Percentiles rank a stretch among this genome's conserved stretches.
phyloP scores from a whole-genome alignment of 2,329 filamentous ascomycete genomes.

The Ophiostoma triangulosporum region DNA sequence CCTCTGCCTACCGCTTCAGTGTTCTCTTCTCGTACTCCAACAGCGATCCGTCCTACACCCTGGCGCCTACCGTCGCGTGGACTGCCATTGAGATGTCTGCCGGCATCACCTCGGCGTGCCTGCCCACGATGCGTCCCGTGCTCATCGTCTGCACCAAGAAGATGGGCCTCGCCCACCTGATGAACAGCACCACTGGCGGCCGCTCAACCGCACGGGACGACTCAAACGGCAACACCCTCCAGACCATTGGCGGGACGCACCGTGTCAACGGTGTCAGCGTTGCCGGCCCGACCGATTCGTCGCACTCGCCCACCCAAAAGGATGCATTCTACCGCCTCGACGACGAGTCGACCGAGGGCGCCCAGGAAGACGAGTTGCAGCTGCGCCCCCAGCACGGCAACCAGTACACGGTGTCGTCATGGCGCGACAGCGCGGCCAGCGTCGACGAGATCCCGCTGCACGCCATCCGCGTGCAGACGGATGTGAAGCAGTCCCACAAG shows the following conservation, averaged over 20 bases:
- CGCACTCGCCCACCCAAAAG: neutral
- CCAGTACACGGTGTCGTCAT: neutral
- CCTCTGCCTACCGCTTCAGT: neutral
- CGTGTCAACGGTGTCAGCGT: neutral
- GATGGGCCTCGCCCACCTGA: neutral
- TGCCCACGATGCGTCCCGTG: neutral
- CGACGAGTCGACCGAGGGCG: neutral
- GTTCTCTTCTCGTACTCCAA: neutral
- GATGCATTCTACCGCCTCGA: neutral
- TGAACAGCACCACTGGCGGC: neutral
- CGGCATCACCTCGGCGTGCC: neutral
- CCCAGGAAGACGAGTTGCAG: neutral
- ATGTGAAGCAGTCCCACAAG: neutral
- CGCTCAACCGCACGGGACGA: neutral
- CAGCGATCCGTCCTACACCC: neutral
- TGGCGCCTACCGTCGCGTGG: neutral
- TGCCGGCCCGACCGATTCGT: neutral
- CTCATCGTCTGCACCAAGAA: neutral
- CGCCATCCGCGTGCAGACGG: neutral
- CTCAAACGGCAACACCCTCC: neutral
- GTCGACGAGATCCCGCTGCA: neutral
- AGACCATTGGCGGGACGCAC: neutral
- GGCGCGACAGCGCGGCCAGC: neutral
- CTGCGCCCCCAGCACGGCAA: neutral
- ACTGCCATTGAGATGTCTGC: conserved; percentile 1